These are phyloP conservation scores for Talaromyces nanjingensis DNA, from an alignment of 495 filamentous ascomycete genomes.

Conservation along the genomic window DNA sequence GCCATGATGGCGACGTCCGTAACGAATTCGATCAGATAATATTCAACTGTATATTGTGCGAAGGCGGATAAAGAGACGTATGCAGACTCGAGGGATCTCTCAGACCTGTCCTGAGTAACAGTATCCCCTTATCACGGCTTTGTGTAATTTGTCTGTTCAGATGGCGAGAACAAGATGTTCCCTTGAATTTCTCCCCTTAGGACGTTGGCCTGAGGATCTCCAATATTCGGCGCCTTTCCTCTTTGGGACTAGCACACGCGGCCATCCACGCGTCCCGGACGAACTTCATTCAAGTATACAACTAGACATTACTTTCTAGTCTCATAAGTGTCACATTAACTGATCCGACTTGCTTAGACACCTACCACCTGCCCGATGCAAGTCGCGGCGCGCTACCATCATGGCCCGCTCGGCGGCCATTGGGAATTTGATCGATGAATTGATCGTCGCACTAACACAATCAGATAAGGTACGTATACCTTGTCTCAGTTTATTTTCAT, in stretches of 20 bases:
- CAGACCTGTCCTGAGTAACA: neutral
- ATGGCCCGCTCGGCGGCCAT: conserved; percentile 44
- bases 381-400: neutral
- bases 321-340: neutral
- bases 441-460: conserved; percentile 27
- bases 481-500: conserved; percentile 19
- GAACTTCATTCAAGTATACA: neutral
- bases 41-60: neutral
- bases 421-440: conserved; percentile 26
- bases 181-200: neutral
- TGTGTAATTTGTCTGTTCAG: neutral
- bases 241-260: conserved; percentile 21
- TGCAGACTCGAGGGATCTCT: neutral
- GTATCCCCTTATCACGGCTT: neutral
- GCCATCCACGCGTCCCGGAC: neutral
- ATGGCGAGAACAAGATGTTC: neutral
- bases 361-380: neutral
- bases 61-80: neutral
- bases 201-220: neutral
- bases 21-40: neutral
- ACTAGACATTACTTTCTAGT: neutral
- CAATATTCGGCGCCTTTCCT: conserved; percentile 20
- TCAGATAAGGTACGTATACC: conserved; percentile 37
- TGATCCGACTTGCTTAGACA: neutral
- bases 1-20: conserved; percentile 51